Evolutionary conservation across 2,329 filamentous ascomycete genomes (phyloP).

Genomic region (Fusarium pilosicola): DNA sequence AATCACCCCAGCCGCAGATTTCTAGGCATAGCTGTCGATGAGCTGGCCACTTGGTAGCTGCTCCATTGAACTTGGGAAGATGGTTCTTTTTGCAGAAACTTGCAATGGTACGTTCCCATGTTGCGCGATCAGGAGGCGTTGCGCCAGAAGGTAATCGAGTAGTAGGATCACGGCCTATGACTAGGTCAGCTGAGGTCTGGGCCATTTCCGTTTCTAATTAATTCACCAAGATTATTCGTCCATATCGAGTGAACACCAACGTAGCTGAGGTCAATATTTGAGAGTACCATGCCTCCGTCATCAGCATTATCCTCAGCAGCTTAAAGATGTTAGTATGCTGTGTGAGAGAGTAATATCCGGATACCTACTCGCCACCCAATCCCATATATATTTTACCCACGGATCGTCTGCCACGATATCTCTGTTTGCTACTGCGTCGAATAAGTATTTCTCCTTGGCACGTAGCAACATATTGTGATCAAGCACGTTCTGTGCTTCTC

Average conservation of each 20-base stretch:
- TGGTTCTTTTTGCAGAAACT: slow-evolving; percentile 71
- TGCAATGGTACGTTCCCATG: slow-evolving; percentile 71
- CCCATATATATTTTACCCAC: slow-evolving; percentile 83
- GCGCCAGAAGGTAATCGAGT: slow-evolving; percentile 59
- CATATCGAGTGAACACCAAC: slow-evolving; percentile 79
- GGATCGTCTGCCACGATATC: slow-evolving; percentile 75
- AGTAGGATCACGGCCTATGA: slow-evolving; percentile 59
- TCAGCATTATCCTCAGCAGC: slow-evolving; percentile 72
- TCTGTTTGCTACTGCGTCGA: slow-evolving; percentile 72
- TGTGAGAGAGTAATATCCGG: not conserved
- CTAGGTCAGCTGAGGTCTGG: slow-evolving; percentile 5
- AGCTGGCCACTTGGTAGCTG: slow-evolving; percentile 70
- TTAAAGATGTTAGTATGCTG: slow-evolving; percentile 37
- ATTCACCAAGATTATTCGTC: slow-evolving; percentile 72
- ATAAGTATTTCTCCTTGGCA: slow-evolving; percentile 70
- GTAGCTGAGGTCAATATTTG: slow-evolving; percentile 77
- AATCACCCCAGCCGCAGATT: slow-evolving; percentile 78
- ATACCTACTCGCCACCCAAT: slow-evolving; percentile 73
- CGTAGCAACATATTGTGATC: slow-evolving; percentile 69
- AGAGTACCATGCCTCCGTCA: slow-evolving; percentile 75
- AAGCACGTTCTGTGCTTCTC: slow-evolving; percentile 61
- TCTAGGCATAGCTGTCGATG: slow-evolving; percentile 80
- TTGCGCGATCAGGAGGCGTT: slow-evolving; percentile 57
- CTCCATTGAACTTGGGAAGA: slow-evolving; percentile 71
- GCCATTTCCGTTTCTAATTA: not conserved